phyloP scores from a whole-genome alignment of 2,329 filamentous ascomycete species.

The Diplodia corticola region DNA sequence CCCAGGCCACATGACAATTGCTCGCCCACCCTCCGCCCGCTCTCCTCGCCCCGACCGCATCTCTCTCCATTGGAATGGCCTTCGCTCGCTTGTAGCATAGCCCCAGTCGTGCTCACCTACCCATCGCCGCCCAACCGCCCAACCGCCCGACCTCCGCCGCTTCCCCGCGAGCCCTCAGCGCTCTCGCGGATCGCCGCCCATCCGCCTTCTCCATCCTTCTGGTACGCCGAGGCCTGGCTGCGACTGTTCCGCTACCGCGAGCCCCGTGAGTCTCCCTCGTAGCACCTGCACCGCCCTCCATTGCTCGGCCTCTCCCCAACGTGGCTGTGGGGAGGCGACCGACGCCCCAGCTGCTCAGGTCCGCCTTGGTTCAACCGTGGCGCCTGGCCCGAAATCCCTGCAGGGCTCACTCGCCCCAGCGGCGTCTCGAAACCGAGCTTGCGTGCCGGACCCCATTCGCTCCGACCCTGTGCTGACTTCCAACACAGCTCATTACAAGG shows the following conservation, averaged over 20 bases:
- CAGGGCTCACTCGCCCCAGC: not conserved
- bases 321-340: not conserved
- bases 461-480: slow-evolving; percentile 10
- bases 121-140: too few relatives aligned
- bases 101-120: slow-evolving; percentile 19
- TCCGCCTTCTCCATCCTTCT: not conserved
- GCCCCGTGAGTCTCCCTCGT: slow-evolving; percentile 11
- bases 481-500: slow-evolving; percentile 12
- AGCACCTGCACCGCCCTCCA: slow-evolving; percentile 7
- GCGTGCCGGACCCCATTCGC: not conserved
- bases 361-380: slow-evolving; percentile 19
- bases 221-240: slow-evolving; percentile 3
- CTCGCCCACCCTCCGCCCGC: not conserved
- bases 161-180: not conserved
- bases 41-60: slow-evolving; percentile 6
- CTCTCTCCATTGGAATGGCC: slow-evolving; percentile 19
- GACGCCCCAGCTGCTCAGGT: not conserved
- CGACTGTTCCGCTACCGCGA: not conserved
- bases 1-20: slow-evolving; percentile 2
- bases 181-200: not conserved
- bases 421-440: not conserved
- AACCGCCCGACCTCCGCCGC: not conserved
- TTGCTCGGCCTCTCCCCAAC: not conserved
- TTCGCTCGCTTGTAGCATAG: slow-evolving; percentile 16
- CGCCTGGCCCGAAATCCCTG: not conserved